phyloP scores from a whole-genome alignment of 352 stramenopile species.

The Phytophthora idaei region DNA sequence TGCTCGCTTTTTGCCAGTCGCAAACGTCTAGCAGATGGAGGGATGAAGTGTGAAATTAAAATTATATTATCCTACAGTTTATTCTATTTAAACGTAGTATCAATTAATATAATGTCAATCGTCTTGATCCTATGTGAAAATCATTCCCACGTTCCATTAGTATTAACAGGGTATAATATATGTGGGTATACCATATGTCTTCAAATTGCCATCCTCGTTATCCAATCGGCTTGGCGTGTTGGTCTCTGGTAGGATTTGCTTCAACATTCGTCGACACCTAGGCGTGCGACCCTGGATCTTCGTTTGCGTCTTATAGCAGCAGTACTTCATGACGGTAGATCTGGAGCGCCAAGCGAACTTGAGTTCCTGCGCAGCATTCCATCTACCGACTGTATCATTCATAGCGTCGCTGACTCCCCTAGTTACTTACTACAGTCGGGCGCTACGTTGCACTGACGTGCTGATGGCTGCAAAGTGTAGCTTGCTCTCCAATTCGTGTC shows the following conservation, averaged over 20 bases:
- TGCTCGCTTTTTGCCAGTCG: slow-evolving; percentile 23
- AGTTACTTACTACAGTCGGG: slow-evolving; percentile 9
- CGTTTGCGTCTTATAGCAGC: background rate
- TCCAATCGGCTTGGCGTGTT: background rate
- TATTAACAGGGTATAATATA: background rate
- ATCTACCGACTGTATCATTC: background rate
- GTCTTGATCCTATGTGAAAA: background rate
- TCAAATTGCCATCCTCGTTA: slow-evolving; percentile 1
- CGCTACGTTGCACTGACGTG: slow-evolving; percentile 24
- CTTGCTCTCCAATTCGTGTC: background rate
- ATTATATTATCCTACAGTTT: background rate
- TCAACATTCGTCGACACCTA: slow-evolving; percentile 7
- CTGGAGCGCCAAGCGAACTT: background rate
- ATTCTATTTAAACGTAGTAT: background rate
- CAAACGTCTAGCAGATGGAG: background rate
- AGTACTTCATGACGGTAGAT: slow-evolving; percentile 1
- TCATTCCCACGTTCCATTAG: background rate
- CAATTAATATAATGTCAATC: background rate
- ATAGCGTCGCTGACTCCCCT: background rate
- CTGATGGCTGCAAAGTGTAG: slow-evolving; percentile 6
- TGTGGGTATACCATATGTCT: slow-evolving; percentile 6
- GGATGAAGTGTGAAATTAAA: background rate
- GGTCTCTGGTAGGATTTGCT: slow-evolving; percentile 26
- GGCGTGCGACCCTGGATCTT: background rate
- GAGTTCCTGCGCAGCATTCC: background rate